These are phyloP conservation scores for Pythium dissotocum DNA, from an alignment of 352 stramenopile species.

Conservation along the genomic window DNA sequence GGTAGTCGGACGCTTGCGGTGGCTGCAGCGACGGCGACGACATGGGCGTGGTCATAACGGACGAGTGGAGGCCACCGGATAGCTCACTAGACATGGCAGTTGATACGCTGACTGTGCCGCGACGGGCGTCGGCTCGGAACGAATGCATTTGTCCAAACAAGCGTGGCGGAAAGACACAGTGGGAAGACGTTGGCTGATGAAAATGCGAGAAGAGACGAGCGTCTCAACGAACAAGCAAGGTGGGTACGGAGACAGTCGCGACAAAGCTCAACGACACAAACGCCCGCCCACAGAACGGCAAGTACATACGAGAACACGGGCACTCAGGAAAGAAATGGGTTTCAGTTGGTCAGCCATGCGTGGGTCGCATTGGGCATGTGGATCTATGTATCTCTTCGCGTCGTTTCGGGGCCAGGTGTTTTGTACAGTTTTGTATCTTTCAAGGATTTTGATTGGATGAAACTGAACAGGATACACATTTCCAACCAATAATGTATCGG, in stretches of 20 bases:
- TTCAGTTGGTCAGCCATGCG: not conserved
- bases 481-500: slow-evolving; percentile 15
- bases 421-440: not conserved
- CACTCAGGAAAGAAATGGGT: too few species aligned
- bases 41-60: slow-evolving; percentile 18
- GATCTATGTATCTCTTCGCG: slow-evolving; percentile 5
- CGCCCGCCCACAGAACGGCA: not conserved
- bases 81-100: not conserved
- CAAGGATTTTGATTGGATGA: slow-evolving; percentile 8
- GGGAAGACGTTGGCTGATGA: not conserved
- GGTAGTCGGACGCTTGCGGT: slow-evolving; percentile 18
- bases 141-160: not conserved
- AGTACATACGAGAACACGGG: not conserved
- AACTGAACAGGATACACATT: not conserved
- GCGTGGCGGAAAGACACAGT: slow-evolving; percentile 6
- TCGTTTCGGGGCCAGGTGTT: slow-evolving; percentile 10
- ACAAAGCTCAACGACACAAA: not conserved
- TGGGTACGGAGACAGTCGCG: not conserved
- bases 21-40: slow-evolving; percentile 14
- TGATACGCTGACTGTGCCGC: not conserved
- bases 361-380: not conserved
- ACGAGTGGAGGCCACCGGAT: not conserved
- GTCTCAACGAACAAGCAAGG: not conserved
- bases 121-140: slow-evolving; percentile 6
- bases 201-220: slow-evolving; percentile 9